Evolutionary conservation across 2,329 filamentous ascomycete species (phyloP).

Genomic region (Fusarium redolens): DNA sequence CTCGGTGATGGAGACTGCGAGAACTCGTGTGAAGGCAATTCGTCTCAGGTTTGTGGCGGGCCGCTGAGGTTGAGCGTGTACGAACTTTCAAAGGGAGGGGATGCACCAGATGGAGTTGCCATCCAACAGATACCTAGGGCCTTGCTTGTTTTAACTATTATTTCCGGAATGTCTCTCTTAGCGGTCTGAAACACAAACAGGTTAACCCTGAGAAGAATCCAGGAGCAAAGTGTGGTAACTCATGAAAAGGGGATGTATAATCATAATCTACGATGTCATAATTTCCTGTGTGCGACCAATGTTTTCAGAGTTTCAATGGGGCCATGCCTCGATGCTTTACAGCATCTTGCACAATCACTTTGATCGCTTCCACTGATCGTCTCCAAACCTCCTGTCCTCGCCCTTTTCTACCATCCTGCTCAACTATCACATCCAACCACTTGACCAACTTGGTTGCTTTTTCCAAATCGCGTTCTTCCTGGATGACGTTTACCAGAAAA

Average conservation of each 20-base stretch:
- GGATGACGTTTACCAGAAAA: constrained; percentile 79
- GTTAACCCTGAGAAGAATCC: background rate
- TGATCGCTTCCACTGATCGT: constrained; percentile 56
- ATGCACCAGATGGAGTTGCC: constrained; percentile 6
- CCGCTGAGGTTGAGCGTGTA: constrained; percentile 61
- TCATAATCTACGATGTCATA: constrained; percentile 10
- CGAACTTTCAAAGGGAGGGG: constrained; percentile 35
- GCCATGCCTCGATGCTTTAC: constrained; percentile 67
- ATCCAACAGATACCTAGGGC: background rate
- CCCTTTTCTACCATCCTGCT: constrained; percentile 55
- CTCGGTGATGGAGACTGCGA: constrained; percentile 62
- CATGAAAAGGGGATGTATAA: constrained; percentile 17
- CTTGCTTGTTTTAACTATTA: background rate
- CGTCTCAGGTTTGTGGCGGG: constrained; percentile 65
- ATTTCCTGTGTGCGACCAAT: background rate
- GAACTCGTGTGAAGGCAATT: constrained; percentile 65
- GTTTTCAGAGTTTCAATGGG: constrained; percentile 59
- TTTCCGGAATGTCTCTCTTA: constrained; percentile 13
- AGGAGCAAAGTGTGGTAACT: background rate
- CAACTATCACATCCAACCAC: constrained; percentile 72
- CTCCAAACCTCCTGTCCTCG: constrained; percentile 60
- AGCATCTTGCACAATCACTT: constrained; percentile 65
- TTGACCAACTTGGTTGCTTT: constrained; percentile 77
- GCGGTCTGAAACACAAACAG: background rate
- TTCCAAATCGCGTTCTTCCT: constrained; percentile 79